Evolutionary conservation across 257 asterid genomes (phyloP).

Genomic region (Nicotiana knightiana): DNA sequence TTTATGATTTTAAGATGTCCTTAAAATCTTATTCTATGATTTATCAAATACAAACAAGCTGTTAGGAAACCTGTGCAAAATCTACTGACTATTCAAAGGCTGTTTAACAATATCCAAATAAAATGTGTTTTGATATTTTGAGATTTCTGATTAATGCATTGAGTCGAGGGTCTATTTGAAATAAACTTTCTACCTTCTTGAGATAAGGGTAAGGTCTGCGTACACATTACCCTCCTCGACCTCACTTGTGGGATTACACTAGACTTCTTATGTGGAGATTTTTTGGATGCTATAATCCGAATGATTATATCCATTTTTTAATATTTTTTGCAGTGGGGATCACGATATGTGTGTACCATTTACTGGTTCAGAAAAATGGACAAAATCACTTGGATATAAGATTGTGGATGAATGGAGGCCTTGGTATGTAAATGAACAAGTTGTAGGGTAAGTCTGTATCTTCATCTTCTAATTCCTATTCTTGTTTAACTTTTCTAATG

Average conservation of each 20-base stretch:
- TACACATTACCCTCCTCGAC: too few relatives aligned
- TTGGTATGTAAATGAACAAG: constrained; percentile 63
- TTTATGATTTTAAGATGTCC: background rate
- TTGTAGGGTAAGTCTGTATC: constrained; percentile 60
- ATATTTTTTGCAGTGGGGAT: constrained; percentile 62
- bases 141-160: too few relatives aligned
- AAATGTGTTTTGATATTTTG: background rate
- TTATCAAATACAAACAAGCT: background rate
- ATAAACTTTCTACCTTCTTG: too few relatives aligned
- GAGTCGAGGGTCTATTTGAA: too few relatives aligned
- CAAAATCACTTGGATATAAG: constrained; percentile 74
- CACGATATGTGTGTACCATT: constrained; percentile 97
- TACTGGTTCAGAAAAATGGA: constrained; percentile 92
- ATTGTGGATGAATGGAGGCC: constrained; percentile 77
- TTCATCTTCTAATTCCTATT: background rate
- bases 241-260: too few relatives aligned
- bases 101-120: background rate
- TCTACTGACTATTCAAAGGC: background rate
- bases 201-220: too few relatives aligned
- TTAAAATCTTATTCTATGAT: too few relatives aligned
- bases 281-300: background rate
- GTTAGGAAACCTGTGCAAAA: background rate
- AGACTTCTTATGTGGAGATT: background rate
- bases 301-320: background rate
- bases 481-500: background rate